A percentile compares a stretch with the other conserved stretches of the same genome.
Conservation (phyloP, 768 basidiomycete species). For the Crepidotus variabilis region DNA sequence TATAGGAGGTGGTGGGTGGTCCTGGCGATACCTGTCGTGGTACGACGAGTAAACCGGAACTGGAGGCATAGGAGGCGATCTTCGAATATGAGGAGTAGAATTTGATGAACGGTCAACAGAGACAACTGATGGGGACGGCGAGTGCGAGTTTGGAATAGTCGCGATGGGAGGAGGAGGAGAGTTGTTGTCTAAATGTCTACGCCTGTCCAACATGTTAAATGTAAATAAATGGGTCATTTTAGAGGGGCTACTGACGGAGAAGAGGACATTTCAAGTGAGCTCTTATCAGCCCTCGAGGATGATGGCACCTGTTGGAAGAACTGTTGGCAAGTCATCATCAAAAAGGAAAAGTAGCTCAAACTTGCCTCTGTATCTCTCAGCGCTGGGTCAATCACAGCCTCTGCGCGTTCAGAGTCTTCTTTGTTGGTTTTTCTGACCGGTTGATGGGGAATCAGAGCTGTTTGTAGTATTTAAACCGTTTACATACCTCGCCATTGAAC, state of each 20-base stretch:
- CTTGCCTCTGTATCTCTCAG: neutral
- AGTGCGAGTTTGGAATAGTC: slow-evolving; percentile 41
- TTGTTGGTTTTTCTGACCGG: slow-evolving; percentile 4
- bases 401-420: slow-evolving; percentile 1
- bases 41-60: slow-evolving; percentile 19
- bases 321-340: neutral
- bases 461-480: slow-evolving; percentile 8
- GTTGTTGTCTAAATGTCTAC: slow-evolving; percentile 36
- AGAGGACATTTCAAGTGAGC: slow-evolving; percentile 23
- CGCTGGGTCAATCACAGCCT: slow-evolving; percentile 8
- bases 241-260: slow-evolving; percentile 23
- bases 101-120: slow-evolving; percentile 58
- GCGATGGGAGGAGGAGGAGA: slow-evolving; percentile 37
- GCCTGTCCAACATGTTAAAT: slow-evolving; percentile 16
- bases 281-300: slow-evolving; percentile 5
- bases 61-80: slow-evolving; percentile 29
- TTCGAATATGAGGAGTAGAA: slow-evolving; percentile 53
- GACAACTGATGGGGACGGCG: slow-evolving; percentile 57
- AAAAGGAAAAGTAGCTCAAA: neutral
- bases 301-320: neutral
- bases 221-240: slow-evolving; percentile 13
- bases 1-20: slow-evolving; percentile 6
- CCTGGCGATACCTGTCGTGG: slow-evolving; percentile 12
- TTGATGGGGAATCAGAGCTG: slow-evolving; percentile 24
- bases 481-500: slow-evolving; percentile 7